These are phyloP conservation scores for Bombardia bombarda DNA, from an alignment of 495 filamentous ascomycete genomes.

Conservation along the genomic window DNA sequence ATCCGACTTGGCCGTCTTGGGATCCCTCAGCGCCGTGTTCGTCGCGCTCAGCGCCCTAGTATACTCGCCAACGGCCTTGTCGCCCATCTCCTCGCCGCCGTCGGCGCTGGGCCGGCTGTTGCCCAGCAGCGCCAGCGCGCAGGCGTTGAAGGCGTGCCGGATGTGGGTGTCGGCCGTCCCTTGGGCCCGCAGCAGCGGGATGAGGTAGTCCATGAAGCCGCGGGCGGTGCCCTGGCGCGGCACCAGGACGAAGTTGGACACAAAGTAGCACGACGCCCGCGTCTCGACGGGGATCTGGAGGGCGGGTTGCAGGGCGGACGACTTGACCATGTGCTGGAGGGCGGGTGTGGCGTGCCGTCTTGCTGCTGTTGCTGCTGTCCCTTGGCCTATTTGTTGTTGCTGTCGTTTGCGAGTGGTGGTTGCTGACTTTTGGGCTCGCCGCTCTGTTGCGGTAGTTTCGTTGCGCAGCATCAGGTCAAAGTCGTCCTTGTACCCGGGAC, in stretches of 20 bases:
- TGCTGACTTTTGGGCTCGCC: conserved; percentile 32
- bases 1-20: conserved; percentile 33
- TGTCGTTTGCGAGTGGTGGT: neutral
- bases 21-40: conserved; percentile 44
- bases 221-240: conserved; percentile 33
- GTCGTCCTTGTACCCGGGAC: conserved; percentile 61
- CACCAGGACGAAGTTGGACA: conserved; percentile 47
- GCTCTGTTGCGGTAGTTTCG: conserved; percentile 53
- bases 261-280: conserved; percentile 46
- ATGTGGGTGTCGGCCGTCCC: conserved; percentile 34
- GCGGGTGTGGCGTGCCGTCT: neutral
- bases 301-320: conserved; percentile 17
- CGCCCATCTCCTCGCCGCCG: conserved; percentile 20
- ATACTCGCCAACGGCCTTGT: conserved; percentile 35
- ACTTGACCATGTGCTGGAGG: neutral
- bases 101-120: conserved; percentile 29
- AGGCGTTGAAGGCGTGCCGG: conserved; percentile 51
- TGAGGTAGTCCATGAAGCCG: conserved; percentile 50
- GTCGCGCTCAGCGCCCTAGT: conserved; percentile 45
- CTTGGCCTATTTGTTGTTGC: neutral
- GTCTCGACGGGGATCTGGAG: conserved; percentile 33
- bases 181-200: conserved; percentile 43
- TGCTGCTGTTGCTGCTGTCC: neutral
- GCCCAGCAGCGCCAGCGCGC: conserved; percentile 47
- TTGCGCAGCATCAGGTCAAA: conserved; percentile 63